Evolutionary conservation across 2,329 filamentous ascomycete genomes (phyloP).

Genomic region (Colletotrichum noveboracense): DNA sequence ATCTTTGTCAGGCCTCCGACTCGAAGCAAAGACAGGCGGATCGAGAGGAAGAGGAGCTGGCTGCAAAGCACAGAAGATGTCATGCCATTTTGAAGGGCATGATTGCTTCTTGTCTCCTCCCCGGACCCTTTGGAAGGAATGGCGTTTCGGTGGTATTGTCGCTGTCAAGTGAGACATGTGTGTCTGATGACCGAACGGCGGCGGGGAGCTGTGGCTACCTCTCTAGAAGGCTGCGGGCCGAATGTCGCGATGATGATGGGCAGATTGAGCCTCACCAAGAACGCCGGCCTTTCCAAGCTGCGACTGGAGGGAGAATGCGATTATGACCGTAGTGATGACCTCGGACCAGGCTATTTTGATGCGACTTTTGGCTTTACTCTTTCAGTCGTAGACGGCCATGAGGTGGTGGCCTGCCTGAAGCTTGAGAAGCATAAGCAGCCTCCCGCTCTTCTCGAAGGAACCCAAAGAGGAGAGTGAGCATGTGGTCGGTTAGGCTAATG

Average conservation of each 20-base stretch:
- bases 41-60: neutral
- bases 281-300: neutral
- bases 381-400: neutral
- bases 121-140: neutral
- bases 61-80: neutral
- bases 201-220: neutral
- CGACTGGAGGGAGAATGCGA: neutral
- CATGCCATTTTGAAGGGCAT: neutral
- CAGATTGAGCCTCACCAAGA: neutral
- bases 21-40: neutral
- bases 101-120: neutral
- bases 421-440: neutral
- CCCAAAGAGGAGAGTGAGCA: neutral
- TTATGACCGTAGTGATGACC: neutral
- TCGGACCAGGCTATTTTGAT: slow-evolving; percentile 1
- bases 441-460: slow-evolving; percentile 8
- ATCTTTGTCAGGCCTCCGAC: neutral
- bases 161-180: neutral
- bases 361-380: neutral
- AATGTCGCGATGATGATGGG: slow-evolving; percentile 12
- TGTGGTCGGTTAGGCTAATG: neutral
- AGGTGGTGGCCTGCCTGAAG: neutral
- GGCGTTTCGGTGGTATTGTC: neutral
- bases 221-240: neutral
- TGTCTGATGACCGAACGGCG: neutral